Evolutionary conservation across 805 yeast species (phyloP), one percentile per base, ranked within the genome.

Genomic region (Hanseniaspora taiwanica): DNA sequence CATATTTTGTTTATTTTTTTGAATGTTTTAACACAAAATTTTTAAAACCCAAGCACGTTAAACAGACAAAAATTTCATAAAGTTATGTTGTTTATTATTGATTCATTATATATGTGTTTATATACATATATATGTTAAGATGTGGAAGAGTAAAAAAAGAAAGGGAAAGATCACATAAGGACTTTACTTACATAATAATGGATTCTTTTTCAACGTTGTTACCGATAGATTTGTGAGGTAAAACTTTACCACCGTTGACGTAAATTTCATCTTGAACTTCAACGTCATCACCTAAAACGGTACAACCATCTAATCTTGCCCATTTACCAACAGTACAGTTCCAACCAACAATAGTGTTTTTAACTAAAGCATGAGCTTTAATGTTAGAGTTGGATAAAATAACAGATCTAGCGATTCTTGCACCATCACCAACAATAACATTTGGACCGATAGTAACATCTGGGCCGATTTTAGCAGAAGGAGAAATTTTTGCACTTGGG

Each of bases 331-430:
- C 89, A 55, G 84, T 83, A 48, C 96, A 87, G 75, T 86, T 80
- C 99, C 99, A 91, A 57, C 99, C 99, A 52, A 91, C 94, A 65
- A 91, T 91, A 57, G 98, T 82, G 57, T 91, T 82, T 67, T 87
- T 87, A 58, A 91, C 91, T 81, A 91, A 83, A 54, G 98, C 96
- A 68, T 91, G 98, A 62, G 86, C 96, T 70, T 83, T 85, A 63
- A 91, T 81, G 58, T 75, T 74, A 44, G 96, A 86, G 74, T 87
- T 82, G 61, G 81, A 76, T 65, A 91, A 74, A 53, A 91, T 76
- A 42, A 93, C 97, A 37, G 95, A 81, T 70, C 96, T 81, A 63
- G 86, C 85, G 62, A 91, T 81, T 74, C 98, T 86, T 52, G 91
- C 98, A 76, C 98, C 98, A 60, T 85, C 95, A 57, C 97, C 98